These are phyloP conservation scores for Saccharomyces hybrid DNA, from an alignment of 1,139 yeast species.

Conservation along the genomic window DNA sequence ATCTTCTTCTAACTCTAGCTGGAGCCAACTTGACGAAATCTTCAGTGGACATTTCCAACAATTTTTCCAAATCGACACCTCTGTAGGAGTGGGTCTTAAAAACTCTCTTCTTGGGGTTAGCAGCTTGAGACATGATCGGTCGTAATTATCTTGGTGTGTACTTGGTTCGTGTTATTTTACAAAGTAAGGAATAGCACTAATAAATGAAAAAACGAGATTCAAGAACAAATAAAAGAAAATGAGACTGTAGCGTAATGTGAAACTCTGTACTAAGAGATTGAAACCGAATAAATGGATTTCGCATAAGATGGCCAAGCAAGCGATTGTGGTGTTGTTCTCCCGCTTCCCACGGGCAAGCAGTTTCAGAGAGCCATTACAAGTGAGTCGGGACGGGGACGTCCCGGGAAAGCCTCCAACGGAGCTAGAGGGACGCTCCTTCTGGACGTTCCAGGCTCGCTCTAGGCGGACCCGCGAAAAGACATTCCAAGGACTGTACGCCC, in stretches of 20 bases:
- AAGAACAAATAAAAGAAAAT: not conserved
- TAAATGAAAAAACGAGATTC: not conserved
- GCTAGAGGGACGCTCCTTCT: not conserved
- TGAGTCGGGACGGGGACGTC: not conserved
- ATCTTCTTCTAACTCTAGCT: constrained; percentile 99
- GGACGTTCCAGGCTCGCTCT: not conserved
- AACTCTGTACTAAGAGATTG: not conserved
- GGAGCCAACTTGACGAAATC: constrained; percentile 95
- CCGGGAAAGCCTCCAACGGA: not conserved
- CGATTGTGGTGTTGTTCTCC: not conserved
- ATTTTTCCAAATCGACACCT: constrained; percentile 95
- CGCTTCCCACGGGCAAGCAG: not conserved
- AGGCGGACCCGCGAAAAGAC: not conserved
- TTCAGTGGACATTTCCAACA: constrained; percentile 91
- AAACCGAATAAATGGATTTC: not conserved
- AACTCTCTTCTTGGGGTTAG: constrained; percentile 65
- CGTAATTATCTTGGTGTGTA: constrained; percentile 2
- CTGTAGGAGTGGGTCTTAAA: constrained; percentile 98
- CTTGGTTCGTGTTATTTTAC: not conserved
- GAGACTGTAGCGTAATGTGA: not conserved
- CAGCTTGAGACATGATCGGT: constrained; percentile 28
- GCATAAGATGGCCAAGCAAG: not conserved
- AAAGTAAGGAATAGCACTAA: not conserved
- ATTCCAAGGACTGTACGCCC: not conserved
- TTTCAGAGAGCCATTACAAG: not conserved